Evolutionary conservation across 2,329 filamentous ascomycete species (phyloP), one percentile per base, ranked within the genome.

Genomic region (Incumbomyces delicatus): DNA sequence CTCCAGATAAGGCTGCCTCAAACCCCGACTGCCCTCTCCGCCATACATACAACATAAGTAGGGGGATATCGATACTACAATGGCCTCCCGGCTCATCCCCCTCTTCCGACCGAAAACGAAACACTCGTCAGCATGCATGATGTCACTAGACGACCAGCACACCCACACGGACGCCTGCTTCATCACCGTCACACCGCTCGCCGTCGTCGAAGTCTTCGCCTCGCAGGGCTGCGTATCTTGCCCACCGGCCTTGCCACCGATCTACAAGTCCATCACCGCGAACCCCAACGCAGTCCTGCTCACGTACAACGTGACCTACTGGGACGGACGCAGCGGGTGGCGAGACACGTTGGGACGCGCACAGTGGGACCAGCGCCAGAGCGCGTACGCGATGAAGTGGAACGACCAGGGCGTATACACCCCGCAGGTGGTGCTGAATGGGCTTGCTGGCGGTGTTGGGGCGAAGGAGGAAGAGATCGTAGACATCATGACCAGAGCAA

Each of bases 281-380:
- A 50, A 50, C 16, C 44, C 50, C 18, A 54, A 54, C 41, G 37
- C 49, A 7, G 47, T 54, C 36, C 46, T 54, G 31, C 48, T 54
- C 29, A 54, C 52, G 13, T 54, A 50, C 45, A 47, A 54, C 34
- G 52, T 54, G 10, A 52, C 50, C 2, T 54, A 54, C 42, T 54
- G 52, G 50, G 51, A 54, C 31, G 37, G 44, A 7, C 47, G 47
- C 18, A 46, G 39, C 13, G 22, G 22, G 22, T 54, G 52, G 52
- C 46, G 48, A 13, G 52, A 54, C 34, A 54, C 52, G 11, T 52
- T 52, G n/a, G 48, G 50, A 14, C 48, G 44, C 11, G 39, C 45
- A 12, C 44, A 46, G 22, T 54, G 50, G 50, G 52, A 54, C 22
- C 32, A 45, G 2, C 32, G 52, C 30, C 52, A 54, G 31, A 44